Evolutionary conservation across 345 rosid genomes (phyloP).

Genomic region (Pistacia vera): DNA sequence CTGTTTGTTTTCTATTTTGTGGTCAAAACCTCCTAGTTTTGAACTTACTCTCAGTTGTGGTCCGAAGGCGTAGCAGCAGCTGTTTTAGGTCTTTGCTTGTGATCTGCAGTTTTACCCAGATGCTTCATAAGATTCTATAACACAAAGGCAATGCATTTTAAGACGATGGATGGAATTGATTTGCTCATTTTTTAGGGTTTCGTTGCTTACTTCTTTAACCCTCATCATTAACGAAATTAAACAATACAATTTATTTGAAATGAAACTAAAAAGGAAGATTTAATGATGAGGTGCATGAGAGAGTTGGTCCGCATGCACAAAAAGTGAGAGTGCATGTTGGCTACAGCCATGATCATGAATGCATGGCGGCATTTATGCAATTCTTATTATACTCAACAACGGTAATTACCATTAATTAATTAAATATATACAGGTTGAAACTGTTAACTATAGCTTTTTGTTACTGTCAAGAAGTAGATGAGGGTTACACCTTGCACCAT

Average conservation of each 20-base stretch:
- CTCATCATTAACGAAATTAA: not conserved
- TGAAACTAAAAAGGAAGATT: not conserved
- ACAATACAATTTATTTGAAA: not conserved
- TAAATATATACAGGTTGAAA: not conserved
- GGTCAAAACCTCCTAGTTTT: no score
- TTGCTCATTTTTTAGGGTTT: no score
- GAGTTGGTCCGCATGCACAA: conserved; percentile 44
- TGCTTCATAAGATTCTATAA: no score
- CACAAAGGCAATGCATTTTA: no score
- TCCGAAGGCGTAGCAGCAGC: no score
- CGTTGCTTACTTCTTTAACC: no score
- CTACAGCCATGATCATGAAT: conserved; percentile 33
- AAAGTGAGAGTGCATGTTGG: conserved; percentile 21
- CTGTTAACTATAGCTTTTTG: not conserved
- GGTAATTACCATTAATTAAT: not conserved
- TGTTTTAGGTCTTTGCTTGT: no score
- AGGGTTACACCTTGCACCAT: conserved; percentile 13
- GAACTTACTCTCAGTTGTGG: no score
- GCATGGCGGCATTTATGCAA: conserved; percentile 28
- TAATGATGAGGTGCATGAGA: conserved; percentile 25
- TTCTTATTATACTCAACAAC: not conserved
- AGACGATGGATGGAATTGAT: no score
- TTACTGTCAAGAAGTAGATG: not conserved
- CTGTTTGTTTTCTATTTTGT: no score
- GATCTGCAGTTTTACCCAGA: no score